Evolutionary conservation across 768 basidiomycete genomes (phyloP).

Genomic region (Mycena crocata): DNA sequence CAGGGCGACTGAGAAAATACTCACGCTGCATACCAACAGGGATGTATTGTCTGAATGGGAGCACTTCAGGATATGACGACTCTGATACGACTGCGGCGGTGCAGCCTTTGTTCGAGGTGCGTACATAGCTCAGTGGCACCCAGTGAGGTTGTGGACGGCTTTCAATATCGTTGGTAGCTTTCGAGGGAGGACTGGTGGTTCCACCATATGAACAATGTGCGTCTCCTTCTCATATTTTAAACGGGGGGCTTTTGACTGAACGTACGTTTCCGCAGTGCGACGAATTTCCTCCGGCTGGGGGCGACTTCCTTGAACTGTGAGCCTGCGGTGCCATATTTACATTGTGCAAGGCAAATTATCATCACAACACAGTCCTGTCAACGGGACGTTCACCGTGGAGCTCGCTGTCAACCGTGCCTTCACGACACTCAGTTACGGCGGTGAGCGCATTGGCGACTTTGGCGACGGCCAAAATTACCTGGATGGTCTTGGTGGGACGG

Average conservation of each 20-base stretch:
- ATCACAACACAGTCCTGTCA: slow-evolving; percentile 43
- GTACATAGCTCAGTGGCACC: no score
- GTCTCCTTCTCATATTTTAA: slow-evolving; percentile 17
- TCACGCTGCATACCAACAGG: no score
- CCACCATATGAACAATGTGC: slow-evolving; percentile 50
- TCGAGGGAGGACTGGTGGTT: slow-evolving; percentile 55
- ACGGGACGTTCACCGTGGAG: slow-evolving; percentile 56
- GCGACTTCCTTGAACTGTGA: slow-evolving; percentile 54
- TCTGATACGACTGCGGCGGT: no score
- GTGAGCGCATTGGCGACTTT: slow-evolving; percentile 35
- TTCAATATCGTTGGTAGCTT: slow-evolving; percentile 43
- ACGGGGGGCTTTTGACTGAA: not conserved
- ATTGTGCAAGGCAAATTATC: not conserved
- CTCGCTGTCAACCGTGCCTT: slow-evolving; percentile 54
- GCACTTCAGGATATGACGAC: no score
- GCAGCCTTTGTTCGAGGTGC: no score
- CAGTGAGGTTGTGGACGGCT: no score
- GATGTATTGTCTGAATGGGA: no score
- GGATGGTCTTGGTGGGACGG: slow-evolving; percentile 37
- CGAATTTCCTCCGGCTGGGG: slow-evolving; percentile 56
- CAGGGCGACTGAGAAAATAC: no score
- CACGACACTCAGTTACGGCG: slow-evolving; percentile 52
- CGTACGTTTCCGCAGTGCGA: slow-evolving; percentile 50
- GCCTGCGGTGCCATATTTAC: not conserved
- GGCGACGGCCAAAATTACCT: slow-evolving; percentile 50